Percentiles rank a stretch among this genome's conserved stretches.
phyloP scores from a whole-genome alignment of 495 filamentous ascomycete species.

The Neurospora sp. region DNA sequence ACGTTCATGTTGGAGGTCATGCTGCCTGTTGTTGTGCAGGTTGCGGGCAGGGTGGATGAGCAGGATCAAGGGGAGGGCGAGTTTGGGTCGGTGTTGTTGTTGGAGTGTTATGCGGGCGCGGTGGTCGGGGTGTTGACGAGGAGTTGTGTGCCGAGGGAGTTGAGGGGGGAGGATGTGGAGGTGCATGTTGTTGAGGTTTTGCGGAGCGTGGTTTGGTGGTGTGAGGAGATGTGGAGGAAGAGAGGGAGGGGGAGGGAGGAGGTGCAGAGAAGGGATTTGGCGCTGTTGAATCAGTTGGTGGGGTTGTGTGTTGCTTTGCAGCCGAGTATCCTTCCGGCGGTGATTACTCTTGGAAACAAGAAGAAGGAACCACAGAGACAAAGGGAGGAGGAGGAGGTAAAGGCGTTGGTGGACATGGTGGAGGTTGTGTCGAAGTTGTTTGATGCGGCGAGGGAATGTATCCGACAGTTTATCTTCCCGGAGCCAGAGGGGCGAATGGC shows the following conservation, averaged over 20 bases:
- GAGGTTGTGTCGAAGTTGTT: background rate
- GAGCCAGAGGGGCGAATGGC: background rate
- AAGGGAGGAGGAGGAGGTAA: background rate
- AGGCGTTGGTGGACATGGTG: background rate
- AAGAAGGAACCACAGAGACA: background rate
- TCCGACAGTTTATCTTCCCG: background rate
- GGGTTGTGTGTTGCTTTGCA: background rate
- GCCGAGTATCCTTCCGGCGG: background rate
- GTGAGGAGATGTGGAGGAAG: background rate
- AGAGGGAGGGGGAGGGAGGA: background rate
- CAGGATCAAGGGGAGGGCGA: background rate
- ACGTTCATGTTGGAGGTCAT: conserved; percentile 34
- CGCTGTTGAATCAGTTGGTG: background rate
- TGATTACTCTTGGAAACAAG: background rate
- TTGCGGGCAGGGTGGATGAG: background rate
- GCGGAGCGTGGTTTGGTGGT: conserved; percentile 11
- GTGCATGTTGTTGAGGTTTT: conserved; percentile 13
- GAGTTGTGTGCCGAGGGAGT: conserved; percentile 17
- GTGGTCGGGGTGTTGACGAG: conserved; percentile 15
- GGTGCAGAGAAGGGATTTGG: background rate
- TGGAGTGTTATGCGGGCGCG: conserved; percentile 30
- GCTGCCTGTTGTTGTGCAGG: conserved; percentile 32
- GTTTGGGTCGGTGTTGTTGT: conserved; percentile 19
- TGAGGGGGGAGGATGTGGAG: conserved; percentile 16
- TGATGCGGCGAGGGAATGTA: background rate